Percentiles rank a stretch among this genome's conserved stretches.
phyloP scores from a whole-genome alignment of 768 basidiomycete genomes.

The Pleurotus sapidus region DNA sequence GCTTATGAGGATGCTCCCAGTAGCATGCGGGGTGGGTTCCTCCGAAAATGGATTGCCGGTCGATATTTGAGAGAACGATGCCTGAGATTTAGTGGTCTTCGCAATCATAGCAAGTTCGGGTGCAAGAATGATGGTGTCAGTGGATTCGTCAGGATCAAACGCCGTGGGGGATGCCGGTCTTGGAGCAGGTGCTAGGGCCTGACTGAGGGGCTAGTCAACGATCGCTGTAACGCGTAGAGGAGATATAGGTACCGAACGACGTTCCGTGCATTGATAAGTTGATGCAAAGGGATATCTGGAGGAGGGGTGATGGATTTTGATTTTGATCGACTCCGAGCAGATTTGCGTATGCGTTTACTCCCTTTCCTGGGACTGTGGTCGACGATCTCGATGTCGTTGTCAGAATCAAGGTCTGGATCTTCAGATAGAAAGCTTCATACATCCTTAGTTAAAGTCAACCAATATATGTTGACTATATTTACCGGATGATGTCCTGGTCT shows the following conservation, averaged over 20 bases:
- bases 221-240: no score
- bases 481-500: conserved; percentile 39
- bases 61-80: conserved; percentile 8
- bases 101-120: conserved; percentile 65
- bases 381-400: conserved; percentile 37
- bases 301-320: conserved; percentile 79
- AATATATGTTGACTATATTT: neutral
- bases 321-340: conserved; percentile 53
- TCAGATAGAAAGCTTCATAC: conserved; percentile 36
- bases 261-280: conserved; percentile 53
- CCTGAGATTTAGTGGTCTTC: conserved; percentile 26
- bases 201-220: conserved; percentile 27
- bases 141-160: conserved; percentile 38
- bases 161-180: conserved; percentile 48
- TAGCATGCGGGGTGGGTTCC: conserved; percentile 26
- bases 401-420: conserved; percentile 40
- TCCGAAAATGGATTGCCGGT: conserved; percentile 19
- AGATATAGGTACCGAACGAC: conserved; percentile 50
- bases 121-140: conserved; percentile 48
- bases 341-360: conserved; percentile 42
- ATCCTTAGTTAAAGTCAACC: neutral
- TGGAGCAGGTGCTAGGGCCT: conserved; percentile 38
- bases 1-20: conserved; percentile 44
- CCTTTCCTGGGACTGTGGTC: conserved; percentile 23
- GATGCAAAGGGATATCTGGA: conserved; percentile 52